Evolutionary conservation across 31 red algal genomes (phyloP), one percentile per base, ranked within the genome.

Genomic region (Asparagopsis taxiformis): DNA sequence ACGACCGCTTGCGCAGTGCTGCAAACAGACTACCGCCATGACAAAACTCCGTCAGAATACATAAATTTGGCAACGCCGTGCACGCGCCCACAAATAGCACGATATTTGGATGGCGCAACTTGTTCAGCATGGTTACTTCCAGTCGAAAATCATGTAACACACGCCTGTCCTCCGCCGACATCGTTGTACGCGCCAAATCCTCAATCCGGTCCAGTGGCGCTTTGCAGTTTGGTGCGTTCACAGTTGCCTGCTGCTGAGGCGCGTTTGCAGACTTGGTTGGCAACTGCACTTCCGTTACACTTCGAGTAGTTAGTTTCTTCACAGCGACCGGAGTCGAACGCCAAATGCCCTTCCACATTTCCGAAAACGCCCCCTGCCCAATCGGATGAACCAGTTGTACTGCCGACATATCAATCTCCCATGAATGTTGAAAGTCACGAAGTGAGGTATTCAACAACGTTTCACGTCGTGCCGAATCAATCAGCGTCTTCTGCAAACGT

Each of bases 21-120:
- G 66, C 58, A 60, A 86, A 98, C 63, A 98, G 84, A 54, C 87
- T 98, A 19, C 95, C 95, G 34, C 95, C 95, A 75, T 91, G 84
- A 64, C 95, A 98, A 78, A 98, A 98, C 70, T 98, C 95, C 13
- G 95, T 98, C 63, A 98, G 68, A 36, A 98, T 98, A 53, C 73
- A 89, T 33, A 98, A 59, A 25, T 89, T 59, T 16, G 95, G 95
- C 57, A 81, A 68, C 11, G 63, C 70, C 15, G 86, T 79, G 39
- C 78, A 88, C 24, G 95, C 95, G 7, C 84, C 95, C 39, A 98
- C 59, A 58, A 98, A 98, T 0, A 98, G 78, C 23, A 93, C 84
- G 28, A 98, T 82, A 59, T 98, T 98, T 16, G 84, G 90, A 78
- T 98, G 95, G 31, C 95, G 59, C 35, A 98, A 65, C 64, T 98